Base-by-base conservation (phyloP, 768 basidiomycete species). In the Mycena venus region DNA sequence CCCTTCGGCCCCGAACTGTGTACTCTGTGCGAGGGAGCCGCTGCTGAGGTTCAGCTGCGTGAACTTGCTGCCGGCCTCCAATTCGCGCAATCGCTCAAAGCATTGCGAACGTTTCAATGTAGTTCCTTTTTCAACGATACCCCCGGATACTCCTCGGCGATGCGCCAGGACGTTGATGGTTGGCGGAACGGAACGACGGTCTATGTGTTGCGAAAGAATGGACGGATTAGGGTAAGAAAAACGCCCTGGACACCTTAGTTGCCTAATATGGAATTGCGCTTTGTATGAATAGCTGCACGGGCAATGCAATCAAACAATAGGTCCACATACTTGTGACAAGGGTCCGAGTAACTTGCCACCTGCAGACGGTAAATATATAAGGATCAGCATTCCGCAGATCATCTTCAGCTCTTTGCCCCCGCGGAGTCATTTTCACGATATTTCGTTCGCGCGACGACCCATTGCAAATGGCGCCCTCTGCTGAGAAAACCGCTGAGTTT, bases 21-120 rank as follows among this genome's bases (percentile, higher is more conserved):
- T 79, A 42, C 53, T 14, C 56, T 74, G 3, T 88, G 88, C 72
- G 71, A 79, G 11, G 73, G 77, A 27, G 79, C 78, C 25, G 76
- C 78, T 14, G 77, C 80, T 5, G 74, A 79, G 17, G 85, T 88
- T 8, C 86, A 85, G 68, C 77, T 80, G 27, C 83, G 85, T 21
- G 91, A 92, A 75, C 83, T 91, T 2, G 78, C 83, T 27, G 90
- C 88, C 9, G 89, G 86, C 71, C 78, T 88, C 29, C 71, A 84
- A 29, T 78, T 93, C 29, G 89, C 87, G 3, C 82, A 80, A 68
- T 82, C 82, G 59, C 80, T 92, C 61, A 86, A 86, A 61, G 81
- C 85, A 3, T 68, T 92, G 17, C 77, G 82, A 64, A 85, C 80
- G 1, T 81, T 92, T 32, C 82, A 86, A 21, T 93, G 91, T 90